A percentile compares a stretch with the other conserved stretches of the same genome.
Evolutionary conservation across 805 yeast genomes (phyloP).

Genomic region (Candida methanosorbosa): DNA sequence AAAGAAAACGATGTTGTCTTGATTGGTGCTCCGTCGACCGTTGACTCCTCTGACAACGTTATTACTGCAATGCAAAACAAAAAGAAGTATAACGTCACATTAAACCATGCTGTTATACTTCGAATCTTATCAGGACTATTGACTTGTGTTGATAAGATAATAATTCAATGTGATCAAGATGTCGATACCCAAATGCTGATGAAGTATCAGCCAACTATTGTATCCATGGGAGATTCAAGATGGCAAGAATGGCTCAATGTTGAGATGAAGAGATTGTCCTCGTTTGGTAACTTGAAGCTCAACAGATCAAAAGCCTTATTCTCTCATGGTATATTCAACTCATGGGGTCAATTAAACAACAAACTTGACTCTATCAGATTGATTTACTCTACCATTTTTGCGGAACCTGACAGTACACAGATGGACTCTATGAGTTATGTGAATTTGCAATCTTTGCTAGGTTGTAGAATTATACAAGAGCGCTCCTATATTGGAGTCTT

Average conservation of each 20-base stretch:
- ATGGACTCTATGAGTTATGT: constrained; percentile 22
- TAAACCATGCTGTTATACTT: constrained; percentile 16
- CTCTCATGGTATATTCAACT: constrained; percentile 40
- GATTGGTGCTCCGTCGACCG: constrained; percentile 7
- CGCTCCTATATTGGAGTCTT: constrained; percentile 32
- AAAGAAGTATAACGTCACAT: constrained; percentile 11
- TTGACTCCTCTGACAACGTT: constrained; percentile 6
- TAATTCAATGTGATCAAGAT: constrained; percentile 13
- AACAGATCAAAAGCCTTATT: constrained; percentile 33
- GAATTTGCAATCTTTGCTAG: constrained; percentile 33
- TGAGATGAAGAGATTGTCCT: neutral
- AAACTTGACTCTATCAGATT: constrained; percentile 27
- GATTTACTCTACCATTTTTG: constrained; percentile 22
- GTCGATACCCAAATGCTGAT: constrained; percentile 8
- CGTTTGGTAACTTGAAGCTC: neutral
- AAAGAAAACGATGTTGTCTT: constrained; percentile 14
- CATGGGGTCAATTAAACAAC: constrained; percentile 17
- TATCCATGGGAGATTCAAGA: constrained; percentile 20
- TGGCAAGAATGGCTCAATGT: constrained; percentile 15
- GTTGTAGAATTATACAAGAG: constrained; percentile 46
- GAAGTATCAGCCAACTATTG: constrained; percentile 19
- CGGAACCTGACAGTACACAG: neutral
- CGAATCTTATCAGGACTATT: constrained; percentile 33
- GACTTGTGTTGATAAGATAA: constrained; percentile 19
- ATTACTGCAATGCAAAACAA: too few species aligned